Evolutionary conservation across 1,284 basidiomycete genomes (phyloP), one percentile per base, ranked within the genome.

Genomic region (Tylopilus sp.): DNA sequence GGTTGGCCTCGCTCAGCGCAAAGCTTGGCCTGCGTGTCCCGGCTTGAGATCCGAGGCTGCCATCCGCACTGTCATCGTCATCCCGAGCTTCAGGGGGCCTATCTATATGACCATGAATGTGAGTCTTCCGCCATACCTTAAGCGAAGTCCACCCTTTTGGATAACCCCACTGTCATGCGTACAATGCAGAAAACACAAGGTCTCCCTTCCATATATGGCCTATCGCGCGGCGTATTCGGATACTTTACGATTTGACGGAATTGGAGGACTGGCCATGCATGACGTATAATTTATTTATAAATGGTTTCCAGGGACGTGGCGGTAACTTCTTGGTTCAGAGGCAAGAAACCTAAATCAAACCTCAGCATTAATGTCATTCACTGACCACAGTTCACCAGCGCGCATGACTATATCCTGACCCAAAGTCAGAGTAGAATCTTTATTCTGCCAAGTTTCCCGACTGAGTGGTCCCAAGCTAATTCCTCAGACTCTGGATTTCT

Each of bases 1-100:
- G 74, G 21, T 58, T 83, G 18, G 57, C 66, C 16, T 44, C 53
- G 2, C 59, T 82, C 42, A 58, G 59, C 25, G 50, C 51, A 19
- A 63, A 56, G 34, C 57, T 75, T 29, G 68, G 66, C 3, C 52
- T 81, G 8, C 57, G 59, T 6, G 29, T 71, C 21, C 16, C 48
- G 23, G 16, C 8, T 25, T 57, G 39, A 50, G 36, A 40, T 23
- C 35, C 25, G 2, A 26, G 23, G 12, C 16, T 8, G 21, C 21
- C 21, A 3, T n/a, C n/a, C n/a, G n/a, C n/a, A n/a, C 6, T 6
- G 21, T 3, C 6, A 23, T 6, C 21, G 6, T 23, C 21, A 23
- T 23, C 21, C 21, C 21, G 6, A 23, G 21, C 21, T 23, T 23
- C 21, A 23, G n/a, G n/a, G n/a, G n/a, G n/a, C n/a, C n/a, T n/a